Percentiles rank a stretch among this genome's conserved stretches.
Conservation (phyloP, 306 rosid species). For the Myrica gale region DNA sequence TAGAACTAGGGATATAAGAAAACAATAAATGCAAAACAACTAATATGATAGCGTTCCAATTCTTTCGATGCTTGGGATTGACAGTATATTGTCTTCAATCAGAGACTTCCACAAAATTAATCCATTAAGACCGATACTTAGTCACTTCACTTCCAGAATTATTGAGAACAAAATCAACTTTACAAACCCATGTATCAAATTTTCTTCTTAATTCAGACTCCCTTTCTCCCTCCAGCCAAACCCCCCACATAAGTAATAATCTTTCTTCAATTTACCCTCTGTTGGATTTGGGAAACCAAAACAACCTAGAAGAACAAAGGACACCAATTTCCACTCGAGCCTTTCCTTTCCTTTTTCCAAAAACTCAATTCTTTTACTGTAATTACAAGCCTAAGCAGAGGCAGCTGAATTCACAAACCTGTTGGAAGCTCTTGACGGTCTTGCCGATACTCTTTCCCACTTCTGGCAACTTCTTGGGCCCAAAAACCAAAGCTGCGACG, state of each 20-base stretch:
- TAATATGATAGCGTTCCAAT: neutral
- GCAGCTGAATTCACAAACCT: slow-evolving; percentile 42
- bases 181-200: neutral
- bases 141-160: neutral
- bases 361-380: neutral
- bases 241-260: neutral
- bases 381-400: slow-evolving; percentile 6
- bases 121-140: neutral
- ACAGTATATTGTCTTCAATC: neutral
- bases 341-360: neutral
- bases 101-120: neutral
- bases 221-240: neutral
- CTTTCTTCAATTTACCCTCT: neutral
- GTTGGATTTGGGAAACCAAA: neutral
- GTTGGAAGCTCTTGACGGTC: slow-evolving; percentile 96
- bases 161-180: neutral
- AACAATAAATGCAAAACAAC: neutral
- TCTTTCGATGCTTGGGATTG: neutral
- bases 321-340: neutral
- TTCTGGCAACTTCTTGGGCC: slow-evolving; percentile 92
- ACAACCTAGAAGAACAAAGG: neutral
- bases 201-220: neutral
- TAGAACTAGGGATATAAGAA: neutral
- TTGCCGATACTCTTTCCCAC: slow-evolving; percentile 94
- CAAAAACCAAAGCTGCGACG: slow-evolving; percentile 87